These are phyloP conservation scores for Hibiscus mutabilis DNA, from an alignment of 345 rosid species.

Conservation along the genomic window DNA sequence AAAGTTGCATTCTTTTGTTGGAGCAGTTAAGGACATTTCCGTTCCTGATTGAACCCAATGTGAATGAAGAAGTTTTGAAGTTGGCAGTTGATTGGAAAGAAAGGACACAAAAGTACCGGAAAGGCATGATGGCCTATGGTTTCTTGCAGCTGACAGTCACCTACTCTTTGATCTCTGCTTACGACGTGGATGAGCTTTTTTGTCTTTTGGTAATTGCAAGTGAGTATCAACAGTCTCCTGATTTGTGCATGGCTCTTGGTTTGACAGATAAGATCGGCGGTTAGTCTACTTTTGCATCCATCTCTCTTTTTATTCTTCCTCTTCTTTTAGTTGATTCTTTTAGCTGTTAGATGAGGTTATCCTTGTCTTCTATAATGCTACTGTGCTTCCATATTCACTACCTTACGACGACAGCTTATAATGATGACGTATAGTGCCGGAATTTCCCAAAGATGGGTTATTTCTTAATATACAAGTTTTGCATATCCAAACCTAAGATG, in stretches of 20 bases:
- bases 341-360: background rate
- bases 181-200: conserved; percentile 22
- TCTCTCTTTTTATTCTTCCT: background rate
- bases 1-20: conserved; percentile 15
- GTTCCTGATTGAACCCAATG: conserved; percentile 12
- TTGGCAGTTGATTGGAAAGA: conserved; percentile 20
- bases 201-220: conserved; percentile 14
- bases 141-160: conserved; percentile 26
- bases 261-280: conserved; percentile 16
- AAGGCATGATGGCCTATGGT: conserved; percentile 22
- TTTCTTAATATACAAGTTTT: background rate
- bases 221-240: conserved; percentile 13
- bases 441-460: background rate
- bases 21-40: conserved; percentile 17
- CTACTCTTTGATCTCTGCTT: conserved; percentile 24
- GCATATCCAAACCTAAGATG: background rate
- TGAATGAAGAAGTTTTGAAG: conserved; percentile 20
- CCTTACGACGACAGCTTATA: too few relatives aligned
- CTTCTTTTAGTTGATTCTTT: background rate
- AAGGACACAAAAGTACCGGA: conserved; percentile 3
- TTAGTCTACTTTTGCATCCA: background rate
- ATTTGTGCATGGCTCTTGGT: conserved; percentile 22
- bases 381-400: background rate
- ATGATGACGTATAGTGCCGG: background rate
- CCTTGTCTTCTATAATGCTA: background rate